phyloP scores from a whole-genome alignment of 257 asterid species.

The Solanum chilense region DNA sequence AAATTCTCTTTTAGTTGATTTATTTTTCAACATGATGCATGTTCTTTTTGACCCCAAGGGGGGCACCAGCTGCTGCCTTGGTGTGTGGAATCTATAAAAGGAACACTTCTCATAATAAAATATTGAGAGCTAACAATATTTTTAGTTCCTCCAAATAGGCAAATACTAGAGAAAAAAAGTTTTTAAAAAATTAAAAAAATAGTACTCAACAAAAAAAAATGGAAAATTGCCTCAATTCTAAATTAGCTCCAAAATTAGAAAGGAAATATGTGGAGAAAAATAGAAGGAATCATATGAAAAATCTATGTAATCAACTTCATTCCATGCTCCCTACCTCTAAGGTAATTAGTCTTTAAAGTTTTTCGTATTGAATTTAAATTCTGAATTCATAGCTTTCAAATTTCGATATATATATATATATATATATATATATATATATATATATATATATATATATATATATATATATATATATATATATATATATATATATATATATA shows the following conservation, averaged over 20 bases:
- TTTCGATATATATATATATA: too few species aligned
- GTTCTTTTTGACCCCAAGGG: neutral
- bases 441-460: too few species aligned
- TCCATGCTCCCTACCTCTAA: slow-evolving; percentile 27
- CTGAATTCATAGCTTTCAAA: neutral
- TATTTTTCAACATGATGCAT: neutral
- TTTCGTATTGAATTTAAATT: neutral
- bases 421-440: too few species aligned
- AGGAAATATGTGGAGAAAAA: slow-evolving; percentile 44
- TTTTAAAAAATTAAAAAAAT: neutral
- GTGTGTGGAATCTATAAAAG: neutral
- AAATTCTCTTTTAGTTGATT: neutral
- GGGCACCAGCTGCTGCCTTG: neutral
- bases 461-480: too few species aligned
- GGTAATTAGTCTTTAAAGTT: neutral
- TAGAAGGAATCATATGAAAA: slow-evolving; percentile 33
- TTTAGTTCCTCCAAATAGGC: neutral
- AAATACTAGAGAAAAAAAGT: neutral
- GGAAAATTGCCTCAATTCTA: neutral
- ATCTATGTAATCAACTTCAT: slow-evolving; percentile 23
- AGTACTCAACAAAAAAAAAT: neutral
- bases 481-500: too few species aligned
- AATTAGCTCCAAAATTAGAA: slow-evolving; percentile 14
- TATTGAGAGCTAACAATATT: neutral
- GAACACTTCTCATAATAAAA: neutral